Evolutionary conservation across 1,284 basidiomycete species (phyloP).

Genomic region (Chalciporus sp.): DNA sequence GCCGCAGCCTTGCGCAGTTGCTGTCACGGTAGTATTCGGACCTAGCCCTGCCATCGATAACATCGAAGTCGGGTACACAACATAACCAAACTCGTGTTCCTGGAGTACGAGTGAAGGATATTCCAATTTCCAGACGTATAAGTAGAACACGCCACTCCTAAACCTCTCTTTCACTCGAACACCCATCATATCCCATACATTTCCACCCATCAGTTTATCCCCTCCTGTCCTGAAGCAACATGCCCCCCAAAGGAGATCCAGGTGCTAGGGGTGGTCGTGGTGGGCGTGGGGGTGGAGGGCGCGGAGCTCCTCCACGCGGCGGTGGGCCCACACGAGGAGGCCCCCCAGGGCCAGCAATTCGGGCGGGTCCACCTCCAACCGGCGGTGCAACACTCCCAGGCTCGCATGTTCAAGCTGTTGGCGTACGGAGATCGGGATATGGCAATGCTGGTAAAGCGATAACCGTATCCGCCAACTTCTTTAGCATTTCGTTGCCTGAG

Average conservation of each 20-base stretch:
- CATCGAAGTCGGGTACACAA: conserved; percentile 22
- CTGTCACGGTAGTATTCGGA: too few relatives aligned
- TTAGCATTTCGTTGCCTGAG: conserved; percentile 58
- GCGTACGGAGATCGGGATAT: conserved; percentile 64
- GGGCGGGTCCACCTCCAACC: conserved; percentile 34
- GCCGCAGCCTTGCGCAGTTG: too few relatives aligned
- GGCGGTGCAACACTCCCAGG: conserved; percentile 33
- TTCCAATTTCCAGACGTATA: conserved; percentile 17
- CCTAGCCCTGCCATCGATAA: too few relatives aligned
- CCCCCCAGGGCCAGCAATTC: conserved; percentile 35
- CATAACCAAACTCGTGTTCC: conserved; percentile 32
- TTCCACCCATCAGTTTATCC: neutral
- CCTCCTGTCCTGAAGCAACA: conserved; percentile 10
- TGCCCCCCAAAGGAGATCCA: conserved; percentile 32
- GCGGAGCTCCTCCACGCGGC: conserved; percentile 29
- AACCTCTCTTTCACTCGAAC: conserved; percentile 20
- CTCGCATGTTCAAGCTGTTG: conserved; percentile 56
- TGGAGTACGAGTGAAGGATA: neutral
- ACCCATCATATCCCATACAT: conserved; percentile 16
- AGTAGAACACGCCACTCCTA: conserved; percentile 14
- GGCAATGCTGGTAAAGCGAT: conserved; percentile 56
- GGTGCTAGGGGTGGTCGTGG: conserved; percentile 24
- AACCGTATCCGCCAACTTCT: conserved; percentile 67
- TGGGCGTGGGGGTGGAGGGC: conserved; percentile 24
- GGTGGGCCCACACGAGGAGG: conserved; percentile 21